These are phyloP conservation scores for Stentor coeruleus DNA, from an alignment of 73 alveolate genomes.

Conservation along the genomic window DNA sequence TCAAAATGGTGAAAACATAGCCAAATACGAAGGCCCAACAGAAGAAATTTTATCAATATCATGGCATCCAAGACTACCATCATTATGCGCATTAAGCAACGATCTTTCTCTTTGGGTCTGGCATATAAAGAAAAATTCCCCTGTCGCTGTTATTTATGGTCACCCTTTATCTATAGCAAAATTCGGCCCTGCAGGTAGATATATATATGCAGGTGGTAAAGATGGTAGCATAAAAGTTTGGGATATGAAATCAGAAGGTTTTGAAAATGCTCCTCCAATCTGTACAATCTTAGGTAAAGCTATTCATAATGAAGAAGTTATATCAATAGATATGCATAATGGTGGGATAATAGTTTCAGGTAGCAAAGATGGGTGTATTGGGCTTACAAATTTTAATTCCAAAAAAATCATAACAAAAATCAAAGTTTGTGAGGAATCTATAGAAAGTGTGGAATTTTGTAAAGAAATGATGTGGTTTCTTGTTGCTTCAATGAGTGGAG, in stretches of 20 bases:
- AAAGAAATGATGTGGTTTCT: not conserved
- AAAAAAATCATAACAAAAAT: not conserved
- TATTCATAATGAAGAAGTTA: conserved; percentile 2
- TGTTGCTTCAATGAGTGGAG: conserved; percentile 2
- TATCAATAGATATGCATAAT: not conserved
- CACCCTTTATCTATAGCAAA: not conserved
- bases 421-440: not conserved
- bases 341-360: not conserved
- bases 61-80: conserved; percentile 3
- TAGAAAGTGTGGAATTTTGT: conserved; percentile 9
- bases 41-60: not conserved
- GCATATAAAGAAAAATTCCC: conserved; percentile 11
- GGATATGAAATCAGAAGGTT: conserved; percentile 16
- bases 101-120: conserved; percentile 20
- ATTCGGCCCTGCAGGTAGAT: conserved; percentile 7
- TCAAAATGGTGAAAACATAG: not conserved
- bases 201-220: conserved; percentile 9
- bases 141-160: conserved; percentile 24
- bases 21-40: not conserved
- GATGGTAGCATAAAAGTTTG: conserved; percentile 11
- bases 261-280: not conserved
- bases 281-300: not conserved
- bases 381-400: not conserved
- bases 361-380: not conserved
- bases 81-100: not conserved